Base-by-base conservation (phyloP, 257 asterid species). In the Fraxinus americana region DNA sequence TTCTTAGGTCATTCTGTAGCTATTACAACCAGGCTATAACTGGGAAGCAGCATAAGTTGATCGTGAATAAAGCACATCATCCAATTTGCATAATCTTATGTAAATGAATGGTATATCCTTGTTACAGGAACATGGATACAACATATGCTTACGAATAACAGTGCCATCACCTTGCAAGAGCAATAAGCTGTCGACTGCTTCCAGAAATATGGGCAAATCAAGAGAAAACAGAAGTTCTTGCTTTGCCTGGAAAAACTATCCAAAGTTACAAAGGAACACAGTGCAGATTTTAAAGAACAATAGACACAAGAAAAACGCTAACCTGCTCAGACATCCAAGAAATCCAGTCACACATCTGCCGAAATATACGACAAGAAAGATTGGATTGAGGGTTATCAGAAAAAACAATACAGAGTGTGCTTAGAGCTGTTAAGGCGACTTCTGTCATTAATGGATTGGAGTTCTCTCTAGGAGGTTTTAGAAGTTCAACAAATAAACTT, bases 291-390 rank as follows among this genome's bases (percentile, higher is more conserved):
- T 36, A 81, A 77, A 77, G 75, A 76, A 79, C 67, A 67, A 14
- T 57, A 69, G 74, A 83, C 1, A 69, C 41, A 66, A 77, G 77
- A 17, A 71, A 61, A 61, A n/a, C 14, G 34, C 85, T 77, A 82
- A 93, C 99, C 98, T 93, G 96, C 84, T 87, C 92, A 80, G 67
- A 76, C 81, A 95, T 81, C 99, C 99, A 95, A 76, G 83, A 87
- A 68, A 91, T 85, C 99, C 99, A 95, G 80, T 83, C 82, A 76
- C 79, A 36, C 88, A 91, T 89, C 83, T 80, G 86, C 88, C 71
- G 90, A 78, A 88, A 88, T 83, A 90, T 84, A 75, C 77, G 25
- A 78, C 76, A 70, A 14, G 94, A 86, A 81, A 91, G 88, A 80
- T 83, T 86, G 25, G 84, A 77, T 72, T 84, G 87, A 70, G 93